phyloP scores from a whole-genome alignment of 2,329 filamentous ascomycete genomes.

The Hypocrella siamensis region DNA sequence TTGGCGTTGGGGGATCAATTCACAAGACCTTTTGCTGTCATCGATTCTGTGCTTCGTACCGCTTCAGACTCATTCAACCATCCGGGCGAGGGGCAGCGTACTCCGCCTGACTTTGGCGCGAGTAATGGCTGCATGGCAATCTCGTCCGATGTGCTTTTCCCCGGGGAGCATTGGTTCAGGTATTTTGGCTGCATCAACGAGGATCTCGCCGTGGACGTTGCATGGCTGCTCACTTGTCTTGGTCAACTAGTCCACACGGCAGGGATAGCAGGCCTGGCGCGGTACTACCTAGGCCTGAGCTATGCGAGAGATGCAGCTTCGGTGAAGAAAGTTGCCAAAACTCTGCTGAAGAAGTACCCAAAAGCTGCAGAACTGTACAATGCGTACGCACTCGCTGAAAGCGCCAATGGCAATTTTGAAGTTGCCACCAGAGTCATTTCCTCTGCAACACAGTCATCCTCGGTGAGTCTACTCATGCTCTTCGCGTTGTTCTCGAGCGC shows the following conservation, averaged over 20 bases:
- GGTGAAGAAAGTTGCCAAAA: conserved; percentile 57
- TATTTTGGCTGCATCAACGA: conserved; percentile 16
- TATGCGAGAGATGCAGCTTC: conserved; percentile 34
- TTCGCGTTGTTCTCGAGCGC: too few species aligned
- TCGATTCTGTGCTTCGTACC: conserved; percentile 1
- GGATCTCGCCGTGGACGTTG: conserved; percentile 15
- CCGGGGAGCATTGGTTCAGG: conserved; percentile 27
- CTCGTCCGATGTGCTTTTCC: conserved; percentile 39
- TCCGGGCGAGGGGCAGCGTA: conserved; percentile 7
- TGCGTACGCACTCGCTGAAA: conserved; percentile 62
- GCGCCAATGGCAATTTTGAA: conserved; percentile 35
- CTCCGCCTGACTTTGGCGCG: conserved; percentile 14
- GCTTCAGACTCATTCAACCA: not conserved
- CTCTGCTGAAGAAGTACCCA: conserved; percentile 51
- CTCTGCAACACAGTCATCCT: conserved; percentile 36
- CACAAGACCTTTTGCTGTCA: conserved; percentile 5
- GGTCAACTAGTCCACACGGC: conserved; percentile 38
- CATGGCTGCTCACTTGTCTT: conserved; percentile 38
- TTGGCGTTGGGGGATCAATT: conserved; percentile 16
- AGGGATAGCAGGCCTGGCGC: conserved; percentile 29
- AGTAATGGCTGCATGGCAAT: conserved; percentile 13
- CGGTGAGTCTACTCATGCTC: conserved; percentile 15
- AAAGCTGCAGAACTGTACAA: conserved; percentile 58
- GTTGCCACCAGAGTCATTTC: conserved; percentile 49
- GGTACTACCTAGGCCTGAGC: conserved; percentile 57